Evolutionary conservation across 106 monocot genomes (phyloP).

Genomic region (Acanthochlamys bracteata): DNA sequence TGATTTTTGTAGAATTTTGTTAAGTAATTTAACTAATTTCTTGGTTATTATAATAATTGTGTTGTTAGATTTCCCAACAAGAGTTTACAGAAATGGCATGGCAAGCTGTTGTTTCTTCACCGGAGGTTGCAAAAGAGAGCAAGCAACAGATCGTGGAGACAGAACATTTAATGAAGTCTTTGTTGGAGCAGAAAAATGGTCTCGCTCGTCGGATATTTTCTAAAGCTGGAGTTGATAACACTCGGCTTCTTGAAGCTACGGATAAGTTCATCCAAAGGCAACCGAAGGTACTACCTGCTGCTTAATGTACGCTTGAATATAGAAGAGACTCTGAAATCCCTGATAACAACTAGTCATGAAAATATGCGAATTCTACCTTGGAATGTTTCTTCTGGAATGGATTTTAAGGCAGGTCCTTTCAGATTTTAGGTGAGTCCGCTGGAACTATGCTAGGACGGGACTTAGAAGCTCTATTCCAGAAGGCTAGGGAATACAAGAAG

Average conservation of each 20-base stretch:
- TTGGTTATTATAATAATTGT: background rate
- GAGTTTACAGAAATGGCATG: constrained; percentile 99
- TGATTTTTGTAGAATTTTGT: background rate
- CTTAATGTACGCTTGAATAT: background rate
- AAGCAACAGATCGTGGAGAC: constrained; percentile 99
- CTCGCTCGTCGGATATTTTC: constrained; percentile 98
- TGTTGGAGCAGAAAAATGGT: constrained; percentile 96
- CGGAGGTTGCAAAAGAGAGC: constrained; percentile 91
- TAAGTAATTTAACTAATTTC: background rate
- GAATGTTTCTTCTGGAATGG: background rate
- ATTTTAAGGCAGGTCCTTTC: background rate
- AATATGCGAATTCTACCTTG: background rate
- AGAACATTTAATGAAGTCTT: constrained; percentile 92
- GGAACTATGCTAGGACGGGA: constrained; percentile 90
- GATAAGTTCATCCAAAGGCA: constrained; percentile 88
- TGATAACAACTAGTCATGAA: background rate
- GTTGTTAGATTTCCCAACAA: constrained; percentile 72
- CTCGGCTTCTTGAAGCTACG: constrained; percentile 79
- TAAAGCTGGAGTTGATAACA: constrained; percentile 89
- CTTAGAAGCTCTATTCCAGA: constrained; percentile 85
- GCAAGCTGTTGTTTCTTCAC: constrained; percentile 93
- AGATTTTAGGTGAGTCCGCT: constrained; percentile 89
- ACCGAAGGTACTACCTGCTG: constrained; percentile 49
- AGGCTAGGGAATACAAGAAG: constrained; percentile 82
- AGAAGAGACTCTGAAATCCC: background rate